Evolutionary conservation across 345 rosid genomes (phyloP), one percentile per base, ranked within the genome.

Genomic region (Passiflora organensis): DNA sequence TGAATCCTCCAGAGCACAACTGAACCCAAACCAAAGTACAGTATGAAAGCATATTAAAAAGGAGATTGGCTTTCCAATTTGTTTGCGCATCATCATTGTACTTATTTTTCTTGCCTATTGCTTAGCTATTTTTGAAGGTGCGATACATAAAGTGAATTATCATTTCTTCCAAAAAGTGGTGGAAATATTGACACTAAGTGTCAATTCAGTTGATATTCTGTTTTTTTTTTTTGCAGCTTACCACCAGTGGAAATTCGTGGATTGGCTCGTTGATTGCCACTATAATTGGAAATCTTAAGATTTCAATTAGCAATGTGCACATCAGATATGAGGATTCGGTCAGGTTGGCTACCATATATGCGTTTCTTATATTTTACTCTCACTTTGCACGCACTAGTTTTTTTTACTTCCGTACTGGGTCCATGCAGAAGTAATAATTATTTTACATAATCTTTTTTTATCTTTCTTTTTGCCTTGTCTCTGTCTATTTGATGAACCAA

Each of bases 221-320:
- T 62, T 62, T 56, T 53, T 66, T 28, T 53, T 69, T 74, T 78
- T 91, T 89, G 99, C 77, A n/a, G n/a, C n/a, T n/a, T n/a, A n/a
- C 82, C 62, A 57, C 86, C 65, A 43, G 84, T 53, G 97, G 90
- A 72, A 84, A 75, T 78, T 89, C 97, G 24, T 93, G 99, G 99
- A 68, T 93, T 69, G 91, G 95, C 59, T 93, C 99, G 64, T 72
- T 93, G 55, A 86, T 93, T 70, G 74, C 85, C 47, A 93, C 99
- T 56, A 83, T 93, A 53, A 93, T 93, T 52, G 99, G 99, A 73
- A 93, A 93, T 66, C 89, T 93, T 56, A 93, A 89, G 80, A 86
- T 93, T 77, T 82, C 99, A 56, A 89, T 93, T 64, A 86, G 82
- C 89, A 93, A 93, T 78, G 95, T 93, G 66, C 99, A 93, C 80